A percentile compares a stretch with the other conserved stretches of the same genome.
Evolutionary conservation across 495 filamentous ascomycete species (phyloP).

Genomic region (Xylaria intraflava): DNA sequence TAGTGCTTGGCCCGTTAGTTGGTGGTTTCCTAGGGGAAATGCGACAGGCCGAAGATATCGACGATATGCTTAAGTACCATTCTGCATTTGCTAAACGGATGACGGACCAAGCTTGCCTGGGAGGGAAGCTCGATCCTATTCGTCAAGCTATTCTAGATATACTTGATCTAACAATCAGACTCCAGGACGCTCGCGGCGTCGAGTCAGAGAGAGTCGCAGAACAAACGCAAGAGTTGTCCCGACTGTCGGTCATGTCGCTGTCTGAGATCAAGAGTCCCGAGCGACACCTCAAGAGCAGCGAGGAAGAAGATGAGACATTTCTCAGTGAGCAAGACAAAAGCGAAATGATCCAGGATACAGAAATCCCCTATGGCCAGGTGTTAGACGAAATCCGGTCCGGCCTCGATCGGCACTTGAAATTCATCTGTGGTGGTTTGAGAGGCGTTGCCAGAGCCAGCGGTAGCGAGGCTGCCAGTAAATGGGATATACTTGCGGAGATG

Average conservation of each 20-base stretch:
- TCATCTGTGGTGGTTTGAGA: conserved; percentile 48
- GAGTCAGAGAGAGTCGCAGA: conserved; percentile 34
- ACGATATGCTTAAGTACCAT: conserved; percentile 72
- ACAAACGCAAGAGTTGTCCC: conserved; percentile 33
- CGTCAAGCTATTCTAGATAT: conserved; percentile 59
- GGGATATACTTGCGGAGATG: conserved; percentile 55
- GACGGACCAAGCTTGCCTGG: conserved; percentile 60
- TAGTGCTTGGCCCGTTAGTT: conserved; percentile 58
- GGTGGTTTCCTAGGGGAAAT: conserved; percentile 48
- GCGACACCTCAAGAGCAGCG: conserved; percentile 28
- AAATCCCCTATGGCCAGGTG: conserved; percentile 32
- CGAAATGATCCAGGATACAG: conserved; percentile 22
- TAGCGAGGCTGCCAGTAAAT: conserved; percentile 42
- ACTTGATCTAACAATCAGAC: conserved; percentile 49
- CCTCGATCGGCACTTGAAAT: conserved; percentile 46
- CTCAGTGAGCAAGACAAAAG: conserved; percentile 22
- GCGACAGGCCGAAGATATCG: conserved; percentile 60
- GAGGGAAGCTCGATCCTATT: conserved; percentile 55
- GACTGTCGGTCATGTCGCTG: conserved; percentile 27
- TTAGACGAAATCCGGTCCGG: conserved; percentile 40
- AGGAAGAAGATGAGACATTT: conserved; percentile 36
- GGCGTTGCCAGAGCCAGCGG: conserved; percentile 54
- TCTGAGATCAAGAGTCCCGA: conserved; percentile 12
- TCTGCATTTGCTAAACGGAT: conserved; percentile 53
- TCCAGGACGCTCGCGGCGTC: conserved; percentile 40